Conservation (phyloP, 139 green algal genomes). For the Choricystis sp. region DNA sequence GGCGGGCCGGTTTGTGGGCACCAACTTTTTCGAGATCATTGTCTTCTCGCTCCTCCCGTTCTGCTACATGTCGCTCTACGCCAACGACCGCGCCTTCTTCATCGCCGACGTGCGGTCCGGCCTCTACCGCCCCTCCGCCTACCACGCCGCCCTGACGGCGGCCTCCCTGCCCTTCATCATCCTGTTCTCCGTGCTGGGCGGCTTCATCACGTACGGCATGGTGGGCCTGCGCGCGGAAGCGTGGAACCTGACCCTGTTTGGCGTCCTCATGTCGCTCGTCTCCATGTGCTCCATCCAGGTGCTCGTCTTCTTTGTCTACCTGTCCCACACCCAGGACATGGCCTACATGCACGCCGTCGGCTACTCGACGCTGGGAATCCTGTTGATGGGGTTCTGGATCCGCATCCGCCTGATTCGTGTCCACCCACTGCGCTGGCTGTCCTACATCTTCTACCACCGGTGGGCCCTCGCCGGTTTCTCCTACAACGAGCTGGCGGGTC, state of each 20-base stretch:
- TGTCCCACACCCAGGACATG: not conserved
- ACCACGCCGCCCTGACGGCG: constrained; percentile 27
- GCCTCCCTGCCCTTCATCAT: constrained; percentile 29
- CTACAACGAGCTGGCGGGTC: not conserved
- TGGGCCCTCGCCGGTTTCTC: not conserved
- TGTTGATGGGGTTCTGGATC: not conserved
- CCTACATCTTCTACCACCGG: not conserved
- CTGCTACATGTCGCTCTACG: constrained; percentile 38
- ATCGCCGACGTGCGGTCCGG: constrained; percentile 22
- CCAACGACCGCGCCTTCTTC: constrained; percentile 36
- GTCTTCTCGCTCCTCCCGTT: constrained; percentile 45
- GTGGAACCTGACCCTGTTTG: not conserved
- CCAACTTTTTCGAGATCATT: constrained; percentile 19
- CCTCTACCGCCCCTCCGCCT: constrained; percentile 29
- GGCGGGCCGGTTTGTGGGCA: constrained; percentile 9
- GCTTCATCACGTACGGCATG: constrained; percentile 36
- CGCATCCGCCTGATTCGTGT: not conserved
- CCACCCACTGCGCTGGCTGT: not conserved
- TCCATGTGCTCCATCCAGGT: constrained; percentile 9
- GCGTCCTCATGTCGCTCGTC: constrained; percentile 1
- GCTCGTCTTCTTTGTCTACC: not conserved
- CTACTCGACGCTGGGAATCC: not conserved
- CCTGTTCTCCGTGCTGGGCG: constrained; percentile 18
- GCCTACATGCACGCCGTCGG: not conserved
- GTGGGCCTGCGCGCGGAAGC: constrained; percentile 17